phyloP scores from a whole-genome alignment of 1,139 yeast species.

The Spencermartinsiella ligniputridi region DNA sequence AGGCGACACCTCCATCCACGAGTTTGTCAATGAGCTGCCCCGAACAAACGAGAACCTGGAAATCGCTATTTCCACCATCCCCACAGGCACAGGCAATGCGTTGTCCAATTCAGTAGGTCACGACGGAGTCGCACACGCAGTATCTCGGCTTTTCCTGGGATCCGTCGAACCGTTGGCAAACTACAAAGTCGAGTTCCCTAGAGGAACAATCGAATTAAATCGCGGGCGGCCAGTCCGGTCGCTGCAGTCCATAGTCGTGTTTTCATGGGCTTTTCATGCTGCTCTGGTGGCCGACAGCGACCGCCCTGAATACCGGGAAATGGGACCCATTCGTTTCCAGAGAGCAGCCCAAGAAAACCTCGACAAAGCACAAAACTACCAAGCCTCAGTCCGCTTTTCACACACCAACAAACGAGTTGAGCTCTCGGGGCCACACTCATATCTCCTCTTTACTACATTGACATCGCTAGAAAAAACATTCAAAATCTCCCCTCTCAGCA shows the following conservation, averaged over 20 bases:
- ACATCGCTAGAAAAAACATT: slow-evolving; percentile 64
- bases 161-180: slow-evolving; percentile 44
- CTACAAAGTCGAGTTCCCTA: slow-evolving; percentile 53
- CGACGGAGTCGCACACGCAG: slow-evolving; percentile 39
- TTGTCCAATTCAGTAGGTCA: slow-evolving; percentile 59
- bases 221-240: slow-evolving; percentile 14
- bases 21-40: slow-evolving; percentile 57
- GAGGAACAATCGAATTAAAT: slow-evolving; percentile 31
- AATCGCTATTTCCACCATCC: slow-evolving; percentile 49
- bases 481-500: slow-evolving; percentile 67
- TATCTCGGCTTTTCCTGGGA: slow-evolving; percentile 40
- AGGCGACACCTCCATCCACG: slow-evolving; percentile 84
- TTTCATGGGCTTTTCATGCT: slow-evolving; percentile 86
- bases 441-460: slow-evolving; percentile 61
- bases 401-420: slow-evolving; percentile 12
- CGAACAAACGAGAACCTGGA: slow-evolving; percentile 12
- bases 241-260: slow-evolving; percentile 57
- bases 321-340: slow-evolving; percentile 63
- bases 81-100: slow-evolving; percentile 88
- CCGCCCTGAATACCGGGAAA: slow-evolving; percentile 56
- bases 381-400: slow-evolving; percentile 35
- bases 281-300: slow-evolving; percentile 78
- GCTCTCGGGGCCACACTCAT: slow-evolving; percentile 50
- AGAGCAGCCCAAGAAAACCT: slow-evolving; percentile 62
- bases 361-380: slow-evolving; percentile 45